Base-by-base conservation (phyloP, 164 flowering plant species). In the Chloranthus sessilifolius region DNA sequence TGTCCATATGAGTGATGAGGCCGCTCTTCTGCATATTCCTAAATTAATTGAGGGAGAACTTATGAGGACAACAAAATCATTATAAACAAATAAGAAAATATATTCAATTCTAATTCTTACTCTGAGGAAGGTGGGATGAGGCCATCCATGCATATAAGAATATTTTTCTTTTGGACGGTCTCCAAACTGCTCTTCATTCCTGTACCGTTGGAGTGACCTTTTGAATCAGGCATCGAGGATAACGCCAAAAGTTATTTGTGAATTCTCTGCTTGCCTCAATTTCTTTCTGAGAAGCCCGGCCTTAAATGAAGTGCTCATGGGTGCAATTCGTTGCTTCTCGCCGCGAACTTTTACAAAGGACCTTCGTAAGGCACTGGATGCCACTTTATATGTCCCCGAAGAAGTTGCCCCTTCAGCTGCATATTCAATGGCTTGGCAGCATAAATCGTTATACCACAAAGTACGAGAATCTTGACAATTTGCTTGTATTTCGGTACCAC, bases 281-380 rank as follows among this genome's bases (percentile, higher is more conserved):
- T 30, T 44, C 48, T 20, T 44, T 31, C 16, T 26, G 48, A n/a
- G 27, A 25, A 44, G 31, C 16, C n/a, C 48, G 31, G 16, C 31
- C 27, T 31, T n/a, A n/a, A 44, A 44, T n/a, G 27, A 20, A 25
- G 48, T 31, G 4, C 48, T 44, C 25, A 44, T 30, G 31, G 25
- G 48, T 25, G 48, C 48, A n/a, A 44, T 44, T 44, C 27, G 31
- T 44, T 44, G 48, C 48, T 44, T 44, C 48, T 44, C 19, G 48
- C 48, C 27, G 25, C 48, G 19, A 5, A 48, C 26, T 48, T 48
- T 38, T 48, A 29, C 26, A 27, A 29, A 48, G 26, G 30, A 30
- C 33, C 38, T 48, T 21, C 31, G 37, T 48, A 48, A 22, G 6
- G 38, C 36, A 8, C 24, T 11, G 16, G 19, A 36, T 29, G 52